Conservation (phyloP, 139 green algal genomes). For the Picochlorum sp. region DNA sequence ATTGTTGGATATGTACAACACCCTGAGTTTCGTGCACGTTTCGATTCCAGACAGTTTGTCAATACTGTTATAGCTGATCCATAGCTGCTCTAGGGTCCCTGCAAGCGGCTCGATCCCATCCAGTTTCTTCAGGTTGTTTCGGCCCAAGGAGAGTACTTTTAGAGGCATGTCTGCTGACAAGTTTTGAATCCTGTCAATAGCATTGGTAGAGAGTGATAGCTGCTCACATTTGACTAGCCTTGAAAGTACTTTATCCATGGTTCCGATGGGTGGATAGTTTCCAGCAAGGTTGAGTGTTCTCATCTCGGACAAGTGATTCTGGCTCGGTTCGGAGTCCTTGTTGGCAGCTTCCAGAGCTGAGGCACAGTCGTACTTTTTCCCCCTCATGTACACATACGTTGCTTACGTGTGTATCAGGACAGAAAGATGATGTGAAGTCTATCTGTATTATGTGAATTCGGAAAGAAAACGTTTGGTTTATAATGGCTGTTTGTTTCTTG, state of each 20-base stretch:
- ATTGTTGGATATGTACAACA: slow-evolving; percentile 88
- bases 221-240: slow-evolving; percentile 71
- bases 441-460: too few species aligned
- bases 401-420: too few species aligned
- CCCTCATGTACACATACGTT: too few species aligned
- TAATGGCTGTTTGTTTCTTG: too few species aligned
- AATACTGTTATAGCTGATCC: slow-evolving; percentile 90
- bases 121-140: slow-evolving; percentile 92
- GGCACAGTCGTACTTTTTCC: too few species aligned
- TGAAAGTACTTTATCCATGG: slow-evolving; percentile 78
- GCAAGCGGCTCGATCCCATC: slow-evolving; percentile 82
- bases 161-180: slow-evolving; percentile 69
- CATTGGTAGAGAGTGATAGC: slow-evolving; percentile 87
- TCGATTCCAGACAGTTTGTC: slow-evolving; percentile 69
- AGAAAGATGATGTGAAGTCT: too few species aligned
- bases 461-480: too few species aligned
- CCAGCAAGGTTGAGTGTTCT: background rate
- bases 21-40: slow-evolving; percentile 61
- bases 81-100: slow-evolving; percentile 84
- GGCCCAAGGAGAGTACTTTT: slow-evolving; percentile 68
- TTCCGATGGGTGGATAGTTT: slow-evolving; percentile 55
- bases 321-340: too few species aligned
- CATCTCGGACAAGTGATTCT: too few species aligned
- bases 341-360: too few species aligned
- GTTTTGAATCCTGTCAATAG: slow-evolving; percentile 84